A percentile compares a stretch with the other conserved stretches of the same genome.
Evolutionary conservation across 495 filamentous ascomycete species (phyloP).

Genomic region (Xylaria curta): DNA sequence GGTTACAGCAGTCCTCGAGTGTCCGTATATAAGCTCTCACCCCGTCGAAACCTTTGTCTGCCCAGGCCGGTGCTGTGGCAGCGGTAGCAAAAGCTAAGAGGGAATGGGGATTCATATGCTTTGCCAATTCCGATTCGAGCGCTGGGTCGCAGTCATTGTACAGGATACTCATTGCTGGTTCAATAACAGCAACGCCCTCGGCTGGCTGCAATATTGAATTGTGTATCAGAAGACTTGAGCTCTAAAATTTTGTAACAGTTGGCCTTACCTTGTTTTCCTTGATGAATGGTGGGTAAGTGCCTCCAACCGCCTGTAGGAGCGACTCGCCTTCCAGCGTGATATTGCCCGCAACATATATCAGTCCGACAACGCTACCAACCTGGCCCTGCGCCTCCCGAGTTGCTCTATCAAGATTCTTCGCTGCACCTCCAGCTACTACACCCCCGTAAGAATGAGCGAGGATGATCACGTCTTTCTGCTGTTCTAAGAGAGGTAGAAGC

Average conservation of each 20-base stretch:
- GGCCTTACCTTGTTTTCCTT: slow-evolving; percentile 1
- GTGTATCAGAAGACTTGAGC: neutral
- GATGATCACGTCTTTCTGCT: neutral
- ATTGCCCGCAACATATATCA: slow-evolving; percentile 16
- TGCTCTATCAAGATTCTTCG: slow-evolving; percentile 2
- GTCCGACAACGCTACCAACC: neutral
- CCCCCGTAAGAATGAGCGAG: slow-evolving; percentile 22
- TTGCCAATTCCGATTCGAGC: neutral
- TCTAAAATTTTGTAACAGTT: too few species aligned
- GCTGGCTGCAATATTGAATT: neutral
- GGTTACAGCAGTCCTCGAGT: neutral
- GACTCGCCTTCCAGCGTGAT: slow-evolving; percentile 8
- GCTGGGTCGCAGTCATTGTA: neutral
- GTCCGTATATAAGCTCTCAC: slow-evolving; percentile 6
- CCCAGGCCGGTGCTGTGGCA: slow-evolving; percentile 13
- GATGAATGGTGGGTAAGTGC: slow-evolving; percentile 12
- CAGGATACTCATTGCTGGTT: slow-evolving; percentile 13
- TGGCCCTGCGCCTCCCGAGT: neutral
- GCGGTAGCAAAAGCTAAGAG: neutral
- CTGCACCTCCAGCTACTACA: slow-evolving; percentile 6
- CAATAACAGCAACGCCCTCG: neutral
- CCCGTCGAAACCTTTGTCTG: neutral
- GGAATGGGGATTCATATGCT: slow-evolving; percentile 12
- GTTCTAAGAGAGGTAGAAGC: neutral
- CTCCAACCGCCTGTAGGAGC: neutral